These are phyloP conservation scores for Globisporangium alternatum DNA, from an alignment of 352 stramenopile genomes.

Conservation along the genomic window DNA sequence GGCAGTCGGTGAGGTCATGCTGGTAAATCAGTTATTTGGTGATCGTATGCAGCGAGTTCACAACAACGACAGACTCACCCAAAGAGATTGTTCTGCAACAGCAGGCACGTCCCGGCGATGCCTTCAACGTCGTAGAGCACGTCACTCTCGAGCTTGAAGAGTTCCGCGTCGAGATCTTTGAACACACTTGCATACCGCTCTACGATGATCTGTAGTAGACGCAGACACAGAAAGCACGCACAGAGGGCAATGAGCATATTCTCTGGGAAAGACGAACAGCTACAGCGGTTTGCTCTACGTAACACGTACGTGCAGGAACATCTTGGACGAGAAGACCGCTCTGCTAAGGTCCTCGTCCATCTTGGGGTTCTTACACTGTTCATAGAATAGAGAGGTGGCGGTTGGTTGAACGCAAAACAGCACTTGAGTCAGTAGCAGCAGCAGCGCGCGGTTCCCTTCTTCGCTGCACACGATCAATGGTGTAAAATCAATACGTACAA, in stretches of 20 bases:
- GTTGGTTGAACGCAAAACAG: background rate
- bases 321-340: conserved; percentile 49
- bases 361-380: conserved; percentile 23
- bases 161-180: conserved; percentile 42
- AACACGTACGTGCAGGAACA: conserved; percentile 57
- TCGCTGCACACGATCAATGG: background rate
- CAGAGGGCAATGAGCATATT: background rate
- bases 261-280: conserved; percentile 2
- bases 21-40: background rate
- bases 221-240: background rate
- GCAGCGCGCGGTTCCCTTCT: background rate
- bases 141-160: conserved; percentile 74
- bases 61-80: conserved; percentile 23
- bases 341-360: conserved; percentile 30
- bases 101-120: conserved; percentile 44
- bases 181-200: conserved; percentile 58
- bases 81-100: conserved; percentile 47
- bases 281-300: background rate
- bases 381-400: background rate
- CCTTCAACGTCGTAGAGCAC: conserved; percentile 55
- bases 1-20: background rate
- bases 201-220: conserved; percentile 41
- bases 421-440: background rate
- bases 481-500: background rate
- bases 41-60: background rate